phyloP scores from a whole-genome alignment of 257 asterid species.

The Paraleonurus japonicus region DNA sequence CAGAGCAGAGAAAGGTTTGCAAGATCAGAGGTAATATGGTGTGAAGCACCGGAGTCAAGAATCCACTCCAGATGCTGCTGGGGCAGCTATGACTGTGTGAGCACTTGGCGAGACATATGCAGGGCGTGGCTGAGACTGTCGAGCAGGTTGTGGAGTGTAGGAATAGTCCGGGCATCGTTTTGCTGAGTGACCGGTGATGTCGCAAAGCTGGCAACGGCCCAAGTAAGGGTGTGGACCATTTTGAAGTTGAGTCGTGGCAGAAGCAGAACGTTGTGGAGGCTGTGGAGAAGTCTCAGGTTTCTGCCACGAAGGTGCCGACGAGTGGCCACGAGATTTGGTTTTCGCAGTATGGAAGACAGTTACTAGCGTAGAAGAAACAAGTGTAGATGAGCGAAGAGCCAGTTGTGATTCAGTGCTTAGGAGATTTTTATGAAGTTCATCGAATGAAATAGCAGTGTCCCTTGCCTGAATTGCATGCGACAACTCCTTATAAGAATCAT shows the following conservation, averaged over 20 bases:
- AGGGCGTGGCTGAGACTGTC: background rate
- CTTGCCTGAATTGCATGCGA: background rate
- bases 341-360: background rate
- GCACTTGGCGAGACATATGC: background rate
- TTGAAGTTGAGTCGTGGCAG: too few relatives aligned
- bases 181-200: background rate
- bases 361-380: background rate
- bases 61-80: background rate
- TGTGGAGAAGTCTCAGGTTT: too few relatives aligned
- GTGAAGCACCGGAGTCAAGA: background rate
- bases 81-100: background rate
- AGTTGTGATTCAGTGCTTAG: background rate
- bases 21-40: background rate
- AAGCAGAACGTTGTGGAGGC: too few relatives aligned
- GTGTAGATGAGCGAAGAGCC: background rate
- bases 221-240: too few relatives aligned
- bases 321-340: background rate
- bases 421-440: background rate
- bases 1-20: background rate
- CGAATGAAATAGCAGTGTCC: background rate
- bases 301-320: too few relatives aligned
- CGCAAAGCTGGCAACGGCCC: too few relatives aligned
- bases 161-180: background rate
- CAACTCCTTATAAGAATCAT: background rate
- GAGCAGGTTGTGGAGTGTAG: background rate